Evolutionary conservation across 2,329 filamentous ascomycete species (phyloP).

Genomic region (Chaetomiaceae sp.): DNA sequence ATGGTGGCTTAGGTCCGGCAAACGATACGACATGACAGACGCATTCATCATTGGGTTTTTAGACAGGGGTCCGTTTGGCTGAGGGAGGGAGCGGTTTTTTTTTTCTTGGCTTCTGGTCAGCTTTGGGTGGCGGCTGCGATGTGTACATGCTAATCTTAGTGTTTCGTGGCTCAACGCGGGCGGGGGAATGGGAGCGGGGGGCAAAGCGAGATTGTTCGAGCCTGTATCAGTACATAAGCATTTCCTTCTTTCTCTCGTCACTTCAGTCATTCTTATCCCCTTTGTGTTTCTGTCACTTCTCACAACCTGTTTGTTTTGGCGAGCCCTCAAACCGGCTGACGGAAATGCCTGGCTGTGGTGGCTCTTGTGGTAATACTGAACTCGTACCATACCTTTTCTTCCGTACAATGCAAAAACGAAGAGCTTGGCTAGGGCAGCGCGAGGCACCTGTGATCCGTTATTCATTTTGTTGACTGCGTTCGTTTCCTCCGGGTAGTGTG

Average conservation of each 20-base stretch:
- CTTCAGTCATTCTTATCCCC: constrained; percentile 3
- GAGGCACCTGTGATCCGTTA: no score
- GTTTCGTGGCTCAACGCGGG: background rate
- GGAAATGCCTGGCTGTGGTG: no score
- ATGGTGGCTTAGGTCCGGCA: background rate
- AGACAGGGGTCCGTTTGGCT: constrained; percentile 7
- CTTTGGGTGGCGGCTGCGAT: background rate
- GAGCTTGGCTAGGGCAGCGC: no score
- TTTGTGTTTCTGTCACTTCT: constrained; percentile 24
- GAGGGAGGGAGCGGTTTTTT: constrained; percentile 4
- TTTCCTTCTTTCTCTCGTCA: constrained; percentile 4
- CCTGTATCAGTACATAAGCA: constrained; percentile 8
- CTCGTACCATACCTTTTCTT: no score
- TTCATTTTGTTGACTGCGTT: no score
- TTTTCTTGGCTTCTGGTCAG: constrained; percentile 22
- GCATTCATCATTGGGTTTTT: constrained; percentile 17
- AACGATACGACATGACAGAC: constrained; percentile 29
- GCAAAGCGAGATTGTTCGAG: constrained; percentile 1
- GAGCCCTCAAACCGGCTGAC: no score
- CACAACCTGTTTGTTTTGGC: constrained; percentile 24
- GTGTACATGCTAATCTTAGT: constrained; percentile 17
- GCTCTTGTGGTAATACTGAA: constrained; percentile 6
- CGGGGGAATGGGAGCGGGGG: background rate
- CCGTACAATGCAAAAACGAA: no score
- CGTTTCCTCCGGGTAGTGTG: no score